Percentiles rank a stretch among this genome's conserved stretches.
Evolutionary conservation across 129 eudicot genomes (phyloP).

Genomic region (Arctium lappa): DNA sequence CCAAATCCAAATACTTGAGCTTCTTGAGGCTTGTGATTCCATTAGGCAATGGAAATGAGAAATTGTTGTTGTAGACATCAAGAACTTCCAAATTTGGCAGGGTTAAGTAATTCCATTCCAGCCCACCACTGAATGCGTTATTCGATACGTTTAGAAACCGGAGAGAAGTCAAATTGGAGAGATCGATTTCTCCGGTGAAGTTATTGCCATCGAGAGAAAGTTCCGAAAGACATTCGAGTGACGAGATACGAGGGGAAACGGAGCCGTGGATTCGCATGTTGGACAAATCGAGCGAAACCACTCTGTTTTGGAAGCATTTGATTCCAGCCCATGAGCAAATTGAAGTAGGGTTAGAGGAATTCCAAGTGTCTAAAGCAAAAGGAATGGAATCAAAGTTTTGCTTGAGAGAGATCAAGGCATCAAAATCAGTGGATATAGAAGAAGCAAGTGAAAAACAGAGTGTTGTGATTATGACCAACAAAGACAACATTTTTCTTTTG

Average conservation of each 20-base stretch:
- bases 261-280: conserved; percentile 70
- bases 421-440: conserved; percentile 61
- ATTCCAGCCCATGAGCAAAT: conserved; percentile 86
- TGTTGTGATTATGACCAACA: conserved; percentile 47
- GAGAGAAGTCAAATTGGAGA: conserved; percentile 53
- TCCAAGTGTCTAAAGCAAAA: conserved; percentile 50
- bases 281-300: conserved; percentile 62
- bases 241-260: conserved; percentile 64
- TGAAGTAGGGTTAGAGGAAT: conserved; percentile 63
- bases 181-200: conserved; percentile 71
- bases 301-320: conserved; percentile 60
- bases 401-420: conserved; percentile 62
- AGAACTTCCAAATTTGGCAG: conserved; percentile 53
- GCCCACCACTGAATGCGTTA: conserved; percentile 55
- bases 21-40: conserved; percentile 49
- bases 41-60: conserved; percentile 57
- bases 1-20: conserved; percentile 74
- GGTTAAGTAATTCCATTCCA: conserved; percentile 63
- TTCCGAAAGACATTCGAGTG: conserved; percentile 43
- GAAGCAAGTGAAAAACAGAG: conserved; percentile 48
- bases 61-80: conserved; percentile 86
- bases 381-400: conserved; percentile 54
- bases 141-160: conserved; percentile 73
- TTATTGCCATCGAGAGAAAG: conserved; percentile 84
- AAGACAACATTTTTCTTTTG: conserved; percentile 35